Base-by-base conservation (phyloP, 495 filamentous ascomycete genomes). In the Thermochaetoides thermophila region DNA sequence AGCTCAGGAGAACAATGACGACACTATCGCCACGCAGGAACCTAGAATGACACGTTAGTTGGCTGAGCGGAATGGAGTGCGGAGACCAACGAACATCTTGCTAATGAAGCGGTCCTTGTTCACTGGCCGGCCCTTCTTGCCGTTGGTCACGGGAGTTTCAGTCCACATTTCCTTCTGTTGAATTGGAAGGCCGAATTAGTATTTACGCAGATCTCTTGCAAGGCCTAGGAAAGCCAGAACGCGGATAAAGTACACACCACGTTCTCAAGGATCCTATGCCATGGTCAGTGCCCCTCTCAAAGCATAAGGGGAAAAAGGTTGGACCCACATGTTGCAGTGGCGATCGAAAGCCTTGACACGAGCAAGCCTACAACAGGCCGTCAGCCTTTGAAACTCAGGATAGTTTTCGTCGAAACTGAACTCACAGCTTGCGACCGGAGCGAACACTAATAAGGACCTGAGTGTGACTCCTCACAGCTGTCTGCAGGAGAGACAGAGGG, bases 91-190 rank as follows among this genome's bases (percentile, higher is more conserved):
- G 38, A 54, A 93, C 89, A 97, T 84, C 67, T 97, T 97, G 69
- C 83, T 92, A 48, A 96, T 85, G 59, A 95, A 97, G 19, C 91
- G 68, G 59, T 97, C 89, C 71, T 95, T 95, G 61, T 97, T 96
- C 23, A 94, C 81, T 20, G 83, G 79, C 54, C 78, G 73, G 33
- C 87, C 84, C 62, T 84, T 86, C 63, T 81, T 80, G 17, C 84
- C 84, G 25, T 66, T 69, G 10, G 71, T 64, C 16, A 69, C 54
- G 22, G 89, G 86, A 34, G 77, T 84, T 63, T 97, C 89, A 4
- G 84, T 94, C 89, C 89, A 97, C 85, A 97, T 96, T 66, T 97
- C 89, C 68, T 96, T 97, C 40, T 39, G 34, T 17, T 10, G 3
- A 2, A 9, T 17, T 24, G 20, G n/a, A n/a, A n/a, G n/a, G n/a